Evolutionary conservation across 2,329 filamentous ascomycete genomes (phyloP).

Genomic region (Diplodia seriata): DNA sequence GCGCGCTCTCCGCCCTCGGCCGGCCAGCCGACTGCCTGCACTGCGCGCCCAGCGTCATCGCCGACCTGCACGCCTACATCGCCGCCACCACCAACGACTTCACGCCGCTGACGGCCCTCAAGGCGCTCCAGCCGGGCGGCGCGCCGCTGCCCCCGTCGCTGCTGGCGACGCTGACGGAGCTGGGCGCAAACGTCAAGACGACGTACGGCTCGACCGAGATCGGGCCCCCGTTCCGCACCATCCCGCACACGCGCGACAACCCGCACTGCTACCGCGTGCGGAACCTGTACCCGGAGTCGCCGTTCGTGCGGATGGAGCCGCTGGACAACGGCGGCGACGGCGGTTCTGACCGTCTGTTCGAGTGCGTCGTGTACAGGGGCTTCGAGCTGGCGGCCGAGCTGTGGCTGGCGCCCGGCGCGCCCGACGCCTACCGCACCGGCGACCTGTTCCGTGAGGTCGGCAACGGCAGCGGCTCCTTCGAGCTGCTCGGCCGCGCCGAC

Average conservation of each 20-base stretch:
- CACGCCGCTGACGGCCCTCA: conserved; percentile 39
- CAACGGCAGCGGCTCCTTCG: conserved; percentile 42
- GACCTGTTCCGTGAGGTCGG: conserved; percentile 43
- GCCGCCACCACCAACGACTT: conserved; percentile 39
- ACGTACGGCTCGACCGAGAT: conserved; percentile 46
- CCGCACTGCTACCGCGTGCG: conserved; percentile 41
- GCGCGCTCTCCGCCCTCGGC: conserved; percentile 35
- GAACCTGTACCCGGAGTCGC: conserved; percentile 30
- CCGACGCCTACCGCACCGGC: conserved; percentile 41
- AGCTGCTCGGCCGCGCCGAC: conserved; percentile 43
- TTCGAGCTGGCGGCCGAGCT: conserved; percentile 45
- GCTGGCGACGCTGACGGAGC: conserved; percentile 37
- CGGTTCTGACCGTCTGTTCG: conserved; percentile 35
- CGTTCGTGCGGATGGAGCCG: conserved; percentile 40
- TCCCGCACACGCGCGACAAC: conserved; percentile 40
- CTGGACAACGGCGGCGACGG: conserved; percentile 34
- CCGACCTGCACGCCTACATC: conserved; percentile 43
- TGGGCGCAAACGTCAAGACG: conserved; percentile 45
- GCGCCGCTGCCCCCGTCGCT: conserved; percentile 40
- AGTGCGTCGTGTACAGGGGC: conserved; percentile 43
- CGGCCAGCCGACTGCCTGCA: conserved; percentile 42
- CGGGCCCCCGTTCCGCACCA: conserved; percentile 42
- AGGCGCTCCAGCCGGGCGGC: conserved; percentile 44
- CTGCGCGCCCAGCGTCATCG: conserved; percentile 43
- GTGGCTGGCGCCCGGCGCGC: conserved; percentile 38